Base-by-base conservation (phyloP, 176 grass and related monocot genomes). In the Bolboschoenus planiculmis region DNA sequence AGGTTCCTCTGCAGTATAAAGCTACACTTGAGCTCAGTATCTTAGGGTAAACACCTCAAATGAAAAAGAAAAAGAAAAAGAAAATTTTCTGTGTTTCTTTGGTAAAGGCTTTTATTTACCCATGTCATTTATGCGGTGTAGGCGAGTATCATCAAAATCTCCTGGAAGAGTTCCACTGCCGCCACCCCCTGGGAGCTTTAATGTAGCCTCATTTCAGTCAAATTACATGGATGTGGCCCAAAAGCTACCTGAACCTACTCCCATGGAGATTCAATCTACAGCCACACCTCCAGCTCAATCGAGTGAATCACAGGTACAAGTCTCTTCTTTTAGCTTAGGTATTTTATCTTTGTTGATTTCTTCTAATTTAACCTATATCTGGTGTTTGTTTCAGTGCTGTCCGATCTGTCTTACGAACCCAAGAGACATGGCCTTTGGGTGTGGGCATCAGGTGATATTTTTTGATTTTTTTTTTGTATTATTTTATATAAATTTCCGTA, bases 381-480 rank as follows among this genome's bases (percentile, higher is more conserved):
- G 30, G 2, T 36, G 59, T 82, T 37, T 68, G 88, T 33, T 88
- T 36, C 81, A 96, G 93, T 51, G 84, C 37, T 96, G 93, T 54
- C 93, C 93, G 30, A 65, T 93, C 75, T 96, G 88, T 51, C 90
- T 93, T 82, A 84, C 90, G 50, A 93, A 91, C 78, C 79, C 88
- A 5, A 76, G 85, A 78, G 83, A 96, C 60, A 91, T 96, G 93
- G 93, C 87, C 66, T 96, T 96, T 79, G 93, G 93, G 58, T 96
- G 93, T 80, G 90, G 90, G 44, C 93, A 96, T 83, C 93, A 96
- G 88, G 93, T 96, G 34, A 88, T 75, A 84, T 56, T 43, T 42
- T 46, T 56, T 76, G 15, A 20, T 51, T 85, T 65, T 56, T n/a
- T 4, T 54, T 61, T 77, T 29, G 35, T 60, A 33, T 66, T 76